A percentile compares a stretch with the other conserved stretches of the same genome.
Conservation (phyloP, 805 yeast genomes). For the Komagataella pastoris region DNA sequence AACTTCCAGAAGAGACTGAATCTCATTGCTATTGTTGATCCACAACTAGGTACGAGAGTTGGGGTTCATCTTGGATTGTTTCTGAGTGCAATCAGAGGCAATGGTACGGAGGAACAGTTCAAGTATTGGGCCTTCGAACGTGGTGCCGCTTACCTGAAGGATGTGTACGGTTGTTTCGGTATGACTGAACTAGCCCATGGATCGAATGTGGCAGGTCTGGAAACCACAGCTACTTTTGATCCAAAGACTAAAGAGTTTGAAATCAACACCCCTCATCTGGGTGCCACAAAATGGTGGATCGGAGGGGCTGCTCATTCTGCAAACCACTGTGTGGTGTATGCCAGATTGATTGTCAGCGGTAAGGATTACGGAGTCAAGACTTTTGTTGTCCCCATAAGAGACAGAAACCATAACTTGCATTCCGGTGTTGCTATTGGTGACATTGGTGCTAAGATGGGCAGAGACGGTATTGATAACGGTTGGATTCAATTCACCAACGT, state of each 20-base stretch:
- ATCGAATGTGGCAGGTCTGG: constrained; percentile 85
- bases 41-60: constrained; percentile 66
- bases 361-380: constrained; percentile 89
- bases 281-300: constrained; percentile 98
- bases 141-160: constrained; percentile 46
- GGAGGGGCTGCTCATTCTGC: constrained; percentile 97
- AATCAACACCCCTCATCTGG: constrained; percentile 78
- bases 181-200: constrained; percentile 95
- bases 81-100: constrained; percentile 68
- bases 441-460: constrained; percentile 91
- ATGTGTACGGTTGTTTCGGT: constrained; percentile 76
- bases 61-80: constrained; percentile 87
- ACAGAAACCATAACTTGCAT: constrained; percentile 51
- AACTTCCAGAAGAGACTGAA: constrained; percentile 47
- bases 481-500: constrained; percentile 90
- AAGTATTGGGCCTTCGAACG: constrained; percentile 69
- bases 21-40: constrained; percentile 55
- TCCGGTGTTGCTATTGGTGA: constrained; percentile 85
- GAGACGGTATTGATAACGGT: constrained; percentile 93
- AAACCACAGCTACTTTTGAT: constrained; percentile 83
- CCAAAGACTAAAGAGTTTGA: constrained; percentile 48
- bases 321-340: constrained; percentile 76
- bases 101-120: constrained; percentile 77
- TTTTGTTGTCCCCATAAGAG: constrained; percentile 84
- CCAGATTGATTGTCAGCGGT: constrained; percentile 68